These are phyloP conservation scores for Cystobasidium onofrii DNA, from an alignment of 768 basidiomycete genomes.

Conservation along the genomic window DNA sequence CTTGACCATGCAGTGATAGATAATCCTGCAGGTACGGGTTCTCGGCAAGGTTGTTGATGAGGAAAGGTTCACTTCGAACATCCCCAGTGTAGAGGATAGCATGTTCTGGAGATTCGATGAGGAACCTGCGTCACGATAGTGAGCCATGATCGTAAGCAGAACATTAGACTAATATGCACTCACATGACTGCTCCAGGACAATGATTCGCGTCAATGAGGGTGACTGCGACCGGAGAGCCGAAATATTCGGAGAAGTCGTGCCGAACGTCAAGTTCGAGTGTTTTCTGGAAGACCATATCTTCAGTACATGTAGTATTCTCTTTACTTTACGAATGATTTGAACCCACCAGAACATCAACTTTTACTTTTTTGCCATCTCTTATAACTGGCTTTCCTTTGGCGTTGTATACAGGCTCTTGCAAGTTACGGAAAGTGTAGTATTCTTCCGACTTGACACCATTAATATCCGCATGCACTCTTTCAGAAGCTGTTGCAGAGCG, in stretches of 20 bases:
- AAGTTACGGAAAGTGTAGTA: conserved; percentile 29
- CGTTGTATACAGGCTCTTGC: not conserved
- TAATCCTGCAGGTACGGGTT: conserved; percentile 70
- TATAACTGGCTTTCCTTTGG: conserved; percentile 3
- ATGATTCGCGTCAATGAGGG: conserved; percentile 33
- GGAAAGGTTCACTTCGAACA: conserved; percentile 76
- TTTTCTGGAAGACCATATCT: not conserved
- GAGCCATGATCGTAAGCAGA: not conserved
- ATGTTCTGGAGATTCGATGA: conserved; percentile 60
- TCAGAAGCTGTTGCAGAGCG: conserved; percentile 19
- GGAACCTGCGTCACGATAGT: conserved; percentile 33
- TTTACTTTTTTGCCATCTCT: conserved; percentile 13
- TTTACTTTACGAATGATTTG: too few relatives aligned
- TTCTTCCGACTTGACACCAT: conserved; percentile 22
- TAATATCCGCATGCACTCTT: conserved; percentile 20
- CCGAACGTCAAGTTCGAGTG: conserved; percentile 13
- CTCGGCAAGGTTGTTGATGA: conserved; percentile 58
- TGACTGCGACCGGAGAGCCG: conserved; percentile 16
- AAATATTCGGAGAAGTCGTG: conserved; percentile 28
- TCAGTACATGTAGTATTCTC: too few relatives aligned
- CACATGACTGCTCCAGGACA: conserved; percentile 33
- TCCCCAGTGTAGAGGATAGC: conserved; percentile 88
- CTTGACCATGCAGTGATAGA: not conserved
- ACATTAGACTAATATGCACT: not conserved
- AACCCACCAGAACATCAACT: conserved; percentile 8